phyloP scores from a whole-genome alignment of 257 asterid species.

The Thymus mandschuricus region DNA sequence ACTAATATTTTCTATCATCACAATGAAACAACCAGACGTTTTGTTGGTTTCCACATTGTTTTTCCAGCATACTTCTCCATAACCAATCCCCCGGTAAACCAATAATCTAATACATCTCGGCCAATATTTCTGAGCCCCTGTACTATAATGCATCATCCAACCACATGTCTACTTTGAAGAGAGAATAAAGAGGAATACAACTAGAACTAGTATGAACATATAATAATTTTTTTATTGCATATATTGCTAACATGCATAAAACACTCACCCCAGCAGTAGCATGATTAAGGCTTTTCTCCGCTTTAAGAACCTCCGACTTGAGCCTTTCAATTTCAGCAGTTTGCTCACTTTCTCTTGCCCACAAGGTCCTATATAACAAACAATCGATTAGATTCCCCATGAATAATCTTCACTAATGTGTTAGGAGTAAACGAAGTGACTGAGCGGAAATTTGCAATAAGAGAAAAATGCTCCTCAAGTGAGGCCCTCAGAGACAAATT shows the following conservation, averaged over 20 bases:
- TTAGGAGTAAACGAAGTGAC: too few species aligned
- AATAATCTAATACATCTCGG: slow-evolving; percentile 16
- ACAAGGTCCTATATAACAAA: slow-evolving; percentile 64
- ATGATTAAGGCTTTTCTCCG: slow-evolving; percentile 95
- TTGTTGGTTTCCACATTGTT: neutral
- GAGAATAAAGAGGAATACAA: slow-evolving; percentile 24
- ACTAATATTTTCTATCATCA: slow-evolving; percentile 13
- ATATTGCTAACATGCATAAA: slow-evolving; percentile 22
- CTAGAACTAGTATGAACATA: slow-evolving; percentile 22
- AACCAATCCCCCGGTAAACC: slow-evolving; percentile 1
- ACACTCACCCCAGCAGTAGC: slow-evolving; percentile 96
- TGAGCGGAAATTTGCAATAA: too few species aligned
- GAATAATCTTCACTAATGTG: neutral
- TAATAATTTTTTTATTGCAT: slow-evolving; percentile 16
- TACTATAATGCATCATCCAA: slow-evolving; percentile 1
- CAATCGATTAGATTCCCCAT: slow-evolving; percentile 32
- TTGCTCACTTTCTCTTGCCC: slow-evolving; percentile 83
- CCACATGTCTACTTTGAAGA: slow-evolving; percentile 11
- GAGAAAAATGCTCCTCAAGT: too few species aligned
- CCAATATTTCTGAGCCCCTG: slow-evolving; percentile 18
- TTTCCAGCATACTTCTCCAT: slow-evolving; percentile 23
- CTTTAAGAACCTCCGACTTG: slow-evolving; percentile 83
- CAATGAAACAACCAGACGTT: slow-evolving; percentile 17
- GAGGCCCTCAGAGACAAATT: too few species aligned
- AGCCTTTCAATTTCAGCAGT: slow-evolving; percentile 80